Evolutionary conservation across 768 basidiomycete species (phyloP), one percentile per base, ranked within the genome.

Genomic region (Pleurotus ostreatus): DNA sequence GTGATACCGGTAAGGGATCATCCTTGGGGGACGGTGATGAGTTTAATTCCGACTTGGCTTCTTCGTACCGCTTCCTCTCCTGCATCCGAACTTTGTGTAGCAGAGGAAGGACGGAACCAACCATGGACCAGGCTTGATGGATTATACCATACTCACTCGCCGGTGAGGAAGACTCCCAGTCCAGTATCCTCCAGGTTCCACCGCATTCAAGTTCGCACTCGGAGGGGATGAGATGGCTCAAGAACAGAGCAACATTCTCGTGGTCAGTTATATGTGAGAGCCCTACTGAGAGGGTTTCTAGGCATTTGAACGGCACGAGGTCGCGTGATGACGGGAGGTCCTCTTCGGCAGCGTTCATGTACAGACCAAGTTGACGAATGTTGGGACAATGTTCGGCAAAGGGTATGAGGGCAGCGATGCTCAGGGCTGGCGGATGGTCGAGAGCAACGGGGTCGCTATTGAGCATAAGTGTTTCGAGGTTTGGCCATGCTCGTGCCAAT

Each of bases 141-240:
- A 53, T 53, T 5, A 23, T 23, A 23, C 15, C 23, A 22, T 53
- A 53, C 15, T 53, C 51, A 25, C 51, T 41, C 22, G 39, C 39
- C 5, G 48, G 48, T 8, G n/a, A 23, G 22, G 37, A n/a, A n/a
- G 23, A 11, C 37, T 53, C 51, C 37, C 37, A 40, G 37, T 53
- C 51, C 39, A 53, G 9, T 15, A 23, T 13, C n/a, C 22, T 53
- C 51, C 51, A 53, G 5, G 51, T 53, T 16, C 51, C 51, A n/a
- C 51, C 51, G 6, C 51, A 40, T 23, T 53, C 51, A 3, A 53
- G 39, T 6, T 37, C 48, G 61, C 78, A 82, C 2, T 64, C 63
- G 1, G 72, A 60, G 0, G 83, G 80, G 38, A 78, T 75, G 3
- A 87, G 61, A 16, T 74, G 75, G 60, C 79, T 79, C 55, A 87